Evolutionary conservation across 2,329 filamentous ascomycete genomes (phyloP).

Genomic region (Podosphaera leucotricha): DNA sequence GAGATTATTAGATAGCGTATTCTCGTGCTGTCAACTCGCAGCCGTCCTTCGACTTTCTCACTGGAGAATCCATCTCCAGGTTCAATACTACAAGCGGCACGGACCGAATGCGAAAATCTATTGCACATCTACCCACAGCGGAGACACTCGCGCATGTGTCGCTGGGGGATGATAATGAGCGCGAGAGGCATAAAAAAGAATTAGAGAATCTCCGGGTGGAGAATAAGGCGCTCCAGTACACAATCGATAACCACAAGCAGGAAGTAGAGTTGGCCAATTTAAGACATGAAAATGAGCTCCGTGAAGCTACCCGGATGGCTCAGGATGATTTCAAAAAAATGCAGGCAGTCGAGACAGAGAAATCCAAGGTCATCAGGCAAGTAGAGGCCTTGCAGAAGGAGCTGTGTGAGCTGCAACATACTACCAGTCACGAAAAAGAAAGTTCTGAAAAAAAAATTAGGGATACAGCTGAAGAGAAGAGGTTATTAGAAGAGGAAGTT

Average conservation of each 20-base stretch:
- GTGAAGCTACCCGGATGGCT: constrained; percentile 56
- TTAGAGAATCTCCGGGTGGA: constrained; percentile 76
- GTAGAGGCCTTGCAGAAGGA: constrained; percentile 27
- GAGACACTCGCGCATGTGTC: constrained; percentile 26
- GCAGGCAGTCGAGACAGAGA: constrained; percentile 33
- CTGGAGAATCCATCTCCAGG: constrained; percentile 20
- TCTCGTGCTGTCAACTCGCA: constrained; percentile 26
- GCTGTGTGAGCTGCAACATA: constrained; percentile 26
- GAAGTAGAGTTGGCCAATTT: constrained; percentile 62
- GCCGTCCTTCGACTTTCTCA: constrained; percentile 34
- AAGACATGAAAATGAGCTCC: constrained; percentile 61
- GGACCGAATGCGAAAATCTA: constrained; percentile 2
- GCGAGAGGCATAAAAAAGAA: constrained; percentile 10
- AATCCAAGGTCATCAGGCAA: constrained; percentile 25
- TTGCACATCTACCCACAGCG: constrained; percentile 24
- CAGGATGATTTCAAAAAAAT: constrained; percentile 60
- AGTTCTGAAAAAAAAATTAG: constrained; percentile 46
- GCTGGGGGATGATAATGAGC: constrained; percentile 19
- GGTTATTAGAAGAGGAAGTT: constrained; percentile 53
- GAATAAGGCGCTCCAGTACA: constrained; percentile 69
- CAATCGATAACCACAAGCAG: constrained; percentile 65
- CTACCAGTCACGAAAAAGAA: constrained; percentile 30
- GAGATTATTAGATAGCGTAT: constrained; percentile 17
- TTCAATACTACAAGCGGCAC: too few species aligned
- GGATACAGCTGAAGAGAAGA: constrained; percentile 49